These are phyloP conservation scores for Beauveria bassiana DNA, from an alignment of 2,329 filamentous ascomycete genomes.

Conservation along the genomic window DNA sequence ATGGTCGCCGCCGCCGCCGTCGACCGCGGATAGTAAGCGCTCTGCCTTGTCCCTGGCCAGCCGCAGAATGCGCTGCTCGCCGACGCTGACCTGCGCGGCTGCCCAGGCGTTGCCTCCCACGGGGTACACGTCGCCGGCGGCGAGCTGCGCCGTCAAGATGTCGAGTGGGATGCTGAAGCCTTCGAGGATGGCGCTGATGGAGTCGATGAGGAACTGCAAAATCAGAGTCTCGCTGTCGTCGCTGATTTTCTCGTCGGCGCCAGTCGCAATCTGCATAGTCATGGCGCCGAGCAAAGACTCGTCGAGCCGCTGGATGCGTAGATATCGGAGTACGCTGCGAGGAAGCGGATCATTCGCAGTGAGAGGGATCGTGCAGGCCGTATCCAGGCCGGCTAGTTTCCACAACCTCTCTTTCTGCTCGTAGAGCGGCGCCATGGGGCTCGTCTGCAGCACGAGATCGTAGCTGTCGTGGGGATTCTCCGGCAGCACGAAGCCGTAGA, in stretches of 20 bases:
- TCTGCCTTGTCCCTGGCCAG: conserved; percentile 24
- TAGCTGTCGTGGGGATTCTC: conserved; percentile 28
- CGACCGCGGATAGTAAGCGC: neutral
- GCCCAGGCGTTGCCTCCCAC: conserved; percentile 27
- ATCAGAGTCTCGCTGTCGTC: conserved; percentile 25
- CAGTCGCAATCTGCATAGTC: conserved; percentile 17
- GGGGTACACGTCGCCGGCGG: conserved; percentile 21
- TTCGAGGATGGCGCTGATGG: conserved; percentile 22
- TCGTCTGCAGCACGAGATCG: conserved; percentile 27
- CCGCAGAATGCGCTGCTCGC: conserved; percentile 26
- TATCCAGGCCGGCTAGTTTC: conserved; percentile 24
- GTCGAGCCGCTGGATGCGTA: conserved; percentile 26
- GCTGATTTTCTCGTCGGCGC: conserved; percentile 20
- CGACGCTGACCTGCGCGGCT: conserved; percentile 21
- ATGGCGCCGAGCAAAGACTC: conserved; percentile 22
- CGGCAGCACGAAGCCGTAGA: conserved; percentile 30
- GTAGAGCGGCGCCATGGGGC: conserved; percentile 25
- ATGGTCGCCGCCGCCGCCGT: no score
- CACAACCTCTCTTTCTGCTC: conserved; percentile 28
- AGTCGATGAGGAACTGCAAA: conserved; percentile 25
- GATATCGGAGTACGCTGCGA: conserved; percentile 26
- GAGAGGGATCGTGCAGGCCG: conserved; percentile 25
- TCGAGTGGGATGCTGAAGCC: conserved; percentile 23
- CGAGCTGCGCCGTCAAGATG: conserved; percentile 23
- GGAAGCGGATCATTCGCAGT: conserved; percentile 26